Percentiles rank a stretch among this genome's conserved stretches.
phyloP scores from a whole-genome alignment of 305 asterid species.

The Fraxinus baroniana region DNA sequence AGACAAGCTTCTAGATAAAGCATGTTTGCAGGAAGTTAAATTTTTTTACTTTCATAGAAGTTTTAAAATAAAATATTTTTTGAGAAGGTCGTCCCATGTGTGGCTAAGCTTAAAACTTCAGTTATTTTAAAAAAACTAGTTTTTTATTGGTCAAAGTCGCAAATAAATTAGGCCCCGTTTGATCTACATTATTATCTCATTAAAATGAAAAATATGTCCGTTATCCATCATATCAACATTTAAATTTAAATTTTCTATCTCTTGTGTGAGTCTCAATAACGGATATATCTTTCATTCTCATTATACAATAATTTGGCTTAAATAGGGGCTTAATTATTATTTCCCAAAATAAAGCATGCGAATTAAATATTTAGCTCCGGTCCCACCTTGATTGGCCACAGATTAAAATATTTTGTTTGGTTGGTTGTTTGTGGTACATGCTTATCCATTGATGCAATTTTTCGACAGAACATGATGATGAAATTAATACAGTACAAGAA shows the following conservation, averaged over 20 bases:
- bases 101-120: not conserved
- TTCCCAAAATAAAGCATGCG: no score
- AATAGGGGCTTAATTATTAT: no score
- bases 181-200: no score
- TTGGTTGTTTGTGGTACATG: not conserved
- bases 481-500: conserved; percentile 50
- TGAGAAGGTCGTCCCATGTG: not conserved
- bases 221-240: no score
- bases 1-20: not conserved
- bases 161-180: not conserved
- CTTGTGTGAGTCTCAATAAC: no score
- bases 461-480: conserved; percentile 74
- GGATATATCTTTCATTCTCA: no score
- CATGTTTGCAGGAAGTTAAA: not conserved
- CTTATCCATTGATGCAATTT: conserved; percentile 13
- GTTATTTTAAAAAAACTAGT: not conserved
- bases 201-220: no score
- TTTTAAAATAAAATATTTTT: not conserved
- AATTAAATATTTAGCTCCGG: not conserved
- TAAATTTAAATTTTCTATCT: no score
- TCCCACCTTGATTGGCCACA: not conserved
- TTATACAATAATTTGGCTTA: no score
- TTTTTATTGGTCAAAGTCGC: not conserved
- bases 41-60: not conserved
- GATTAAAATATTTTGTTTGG: not conserved